Evolutionary conservation across 306 rosid species (phyloP), one percentile per base, ranked within the genome.

Genomic region (Abrus pulchellus): DNA sequence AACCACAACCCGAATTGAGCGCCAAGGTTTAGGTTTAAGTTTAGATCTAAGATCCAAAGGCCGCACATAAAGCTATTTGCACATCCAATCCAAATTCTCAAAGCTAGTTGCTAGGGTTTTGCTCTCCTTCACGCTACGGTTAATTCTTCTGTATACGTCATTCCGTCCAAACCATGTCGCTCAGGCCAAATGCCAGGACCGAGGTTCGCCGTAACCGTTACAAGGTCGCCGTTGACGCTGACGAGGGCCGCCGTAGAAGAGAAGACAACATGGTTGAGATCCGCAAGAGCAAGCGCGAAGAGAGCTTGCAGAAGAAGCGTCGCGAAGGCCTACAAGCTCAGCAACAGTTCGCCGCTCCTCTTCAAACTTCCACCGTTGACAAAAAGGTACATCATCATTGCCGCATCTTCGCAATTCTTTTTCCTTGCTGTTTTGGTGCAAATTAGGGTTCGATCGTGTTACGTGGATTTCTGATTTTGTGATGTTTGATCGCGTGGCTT

Each of bases 201-300:
- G 94, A 93, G 84, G 88, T 87, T 72, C 94, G 97, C 85, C 92
- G 94, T 63, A 93, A 93, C 90, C 85, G 97, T 54, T 91, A 91
- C 86, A 91, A 91, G 90, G 93, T 88, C 30, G 87, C 94, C 27
- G 94, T 93, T 43, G 97, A 91, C 74, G 94, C 97, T 32, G 93
- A 88, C 5, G 97, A 93, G 48, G 94, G 97, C 5, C 97, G 97
- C 66, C 88, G 98, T 9, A 53, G 94, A 79, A 79, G 98, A 36
- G 98, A 91, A 83, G 98, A 91, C 82, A 87, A 90, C 69, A 84
- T 91, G 94, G 94, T 90, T 13, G 97, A 88, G 97, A 91, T 93
- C 86, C 97, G 97, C 4, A 91, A 91, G 83, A 93, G 78, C 83
- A 93, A 91, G 75, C 90, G 97, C 38, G 97, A 93, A 53, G 97